Percentiles rank a stretch among this genome's conserved stretches.
phyloP scores from a whole-genome alignment of 2,329 filamentous ascomycete genomes.

The Xylariaceae sp. region DNA sequence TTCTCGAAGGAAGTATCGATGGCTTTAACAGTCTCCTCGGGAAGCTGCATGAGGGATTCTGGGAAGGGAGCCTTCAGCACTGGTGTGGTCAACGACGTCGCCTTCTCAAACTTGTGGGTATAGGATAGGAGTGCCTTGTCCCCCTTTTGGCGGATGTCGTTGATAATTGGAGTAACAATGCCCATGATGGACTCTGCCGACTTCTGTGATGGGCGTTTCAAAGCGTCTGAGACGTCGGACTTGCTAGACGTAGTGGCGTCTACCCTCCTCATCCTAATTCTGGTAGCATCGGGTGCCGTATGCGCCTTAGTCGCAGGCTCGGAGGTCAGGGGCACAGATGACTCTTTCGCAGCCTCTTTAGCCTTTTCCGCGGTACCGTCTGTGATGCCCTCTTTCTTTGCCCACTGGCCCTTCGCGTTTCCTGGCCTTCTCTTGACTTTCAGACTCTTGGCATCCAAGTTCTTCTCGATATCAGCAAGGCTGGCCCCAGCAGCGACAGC shows the following conservation, averaged over 20 bases:
- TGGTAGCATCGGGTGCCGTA: slow-evolving; percentile 28
- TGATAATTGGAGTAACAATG: slow-evolving; percentile 86
- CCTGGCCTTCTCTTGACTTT: slow-evolving; percentile 92
- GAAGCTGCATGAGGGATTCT: slow-evolving; percentile 73
- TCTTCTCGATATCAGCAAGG: slow-evolving; percentile 83
- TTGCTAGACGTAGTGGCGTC: slow-evolving; percentile 57
- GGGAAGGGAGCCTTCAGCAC: slow-evolving; percentile 88
- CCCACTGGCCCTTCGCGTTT: slow-evolving; percentile 91
- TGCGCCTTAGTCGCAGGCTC: slow-evolving; percentile 35
- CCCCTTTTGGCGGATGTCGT: slow-evolving; percentile 73
- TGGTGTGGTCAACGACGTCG: slow-evolving; percentile 79
- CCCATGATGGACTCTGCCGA: slow-evolving; percentile 90
- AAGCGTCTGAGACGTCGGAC: slow-evolving; percentile 60
- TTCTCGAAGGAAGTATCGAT: slow-evolving; percentile 93
- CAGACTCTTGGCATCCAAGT: slow-evolving; percentile 86
- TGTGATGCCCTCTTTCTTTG: slow-evolving; percentile 68
- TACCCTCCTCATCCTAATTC: slow-evolving; percentile 78
- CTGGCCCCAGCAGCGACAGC: slow-evolving; percentile 78
- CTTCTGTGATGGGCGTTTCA: slow-evolving; percentile 86
- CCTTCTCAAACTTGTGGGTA: slow-evolving; percentile 97
- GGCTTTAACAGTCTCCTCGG: slow-evolving; percentile 78
- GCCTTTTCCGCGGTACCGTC: slow-evolving; percentile 24
- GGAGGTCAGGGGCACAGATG: slow-evolving; percentile 24
- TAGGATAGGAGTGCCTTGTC: slow-evolving; percentile 86
- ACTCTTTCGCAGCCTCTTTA: slow-evolving; percentile 27